Evolutionary conservation across 805 yeast genomes (phyloP), one percentile per base, ranked within the genome.

Genomic region (Lipomyces starkeyi): DNA sequence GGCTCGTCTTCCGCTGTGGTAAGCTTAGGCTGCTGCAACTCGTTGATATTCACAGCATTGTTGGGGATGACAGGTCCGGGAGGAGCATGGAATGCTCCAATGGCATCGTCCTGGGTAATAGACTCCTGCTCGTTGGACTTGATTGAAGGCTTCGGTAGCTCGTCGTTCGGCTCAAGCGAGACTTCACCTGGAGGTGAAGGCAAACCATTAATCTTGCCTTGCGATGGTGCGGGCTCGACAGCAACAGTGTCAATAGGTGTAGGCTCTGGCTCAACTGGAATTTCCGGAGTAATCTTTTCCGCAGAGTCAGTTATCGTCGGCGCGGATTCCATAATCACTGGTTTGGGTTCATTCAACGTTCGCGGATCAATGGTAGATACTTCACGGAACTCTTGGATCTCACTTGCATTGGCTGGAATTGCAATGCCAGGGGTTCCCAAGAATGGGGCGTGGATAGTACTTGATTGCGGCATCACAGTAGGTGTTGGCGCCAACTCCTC

Each of bases 41-140:
- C 97, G 67, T 85, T 81, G 74, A 91, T 85, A n/a, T 86, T 83
- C 57, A 83, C 84, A 22, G 91, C 84, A 75, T 90, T 84, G 55
- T 80, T 74, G 59, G 94, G 94, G 72, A 90, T 77, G 52, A 81
- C 84, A 68, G 90, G 83, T 59, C 97, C 97, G 35, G 95, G 92
- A 75, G 90, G 62, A 11, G 72, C 72, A n/a, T 53, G 52, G 58
- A 69, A 62, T 4, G 66, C 68, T 17, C 61, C 64, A 17, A 62
- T 20, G 34, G 57, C 60, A 7, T 35, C 70, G 14, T 67, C 70
- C 53, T 59, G 20, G 6, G 65, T 35, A 13, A 62, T 43, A 5
- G 61, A 35, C 11, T 20, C 59, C 25, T 4, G 14, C 34, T 34
- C 34, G 29, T 22, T 22, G 8, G 62, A n/a, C 29, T 58, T 22